Evolutionary conservation across 2,329 filamentous ascomycete species (phyloP).

Genomic region (Thelonectria olida): DNA sequence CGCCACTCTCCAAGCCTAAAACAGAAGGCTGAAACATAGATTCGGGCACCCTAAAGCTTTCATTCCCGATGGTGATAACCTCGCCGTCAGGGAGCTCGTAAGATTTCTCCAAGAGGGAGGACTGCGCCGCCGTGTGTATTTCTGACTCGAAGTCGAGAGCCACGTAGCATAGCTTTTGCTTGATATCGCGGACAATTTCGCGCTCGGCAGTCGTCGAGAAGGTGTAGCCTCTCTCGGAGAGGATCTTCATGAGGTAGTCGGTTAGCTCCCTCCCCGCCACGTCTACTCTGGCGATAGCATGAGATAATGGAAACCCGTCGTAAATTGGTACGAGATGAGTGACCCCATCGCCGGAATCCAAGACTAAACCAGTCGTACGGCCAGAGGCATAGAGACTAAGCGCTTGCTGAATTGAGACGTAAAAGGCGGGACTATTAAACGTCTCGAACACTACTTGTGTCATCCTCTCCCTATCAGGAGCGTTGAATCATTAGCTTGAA

Average conservation of each 20-base stretch:
- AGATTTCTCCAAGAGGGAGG: conserved; percentile 98
- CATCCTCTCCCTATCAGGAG: no score
- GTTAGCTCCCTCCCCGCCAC: conserved; percentile 99
- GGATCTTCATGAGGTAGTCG: conserved; percentile 99
- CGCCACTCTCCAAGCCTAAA: conserved; percentile 96
- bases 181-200: conserved; percentile 99
- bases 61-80: conserved; percentile 99
- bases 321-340: conserved; percentile 99
- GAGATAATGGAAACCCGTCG: conserved; percentile 99
- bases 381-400: conserved; percentile 99
- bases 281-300: conserved; percentile 99
- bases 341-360: conserved; percentile 99
- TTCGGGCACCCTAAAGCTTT: conserved; percentile 99
- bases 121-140: conserved; percentile 99
- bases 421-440: conserved; percentile 99
- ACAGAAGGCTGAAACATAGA: conserved; percentile 99
- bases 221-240: conserved; percentile 98
- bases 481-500: no score
- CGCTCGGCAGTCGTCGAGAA: conserved; percentile 99
- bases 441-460: conserved; percentile 99
- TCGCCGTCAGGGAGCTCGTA: conserved; percentile 99
- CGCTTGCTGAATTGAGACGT: conserved; percentile 99
- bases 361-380: conserved; percentile 99
- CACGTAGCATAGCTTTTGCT: conserved; percentile 99
- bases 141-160: conserved; percentile 99